These are phyloP conservation scores for Capronia epimyces DNA, from an alignment of 2,329 filamentous ascomycete genomes.

Conservation along the genomic window DNA sequence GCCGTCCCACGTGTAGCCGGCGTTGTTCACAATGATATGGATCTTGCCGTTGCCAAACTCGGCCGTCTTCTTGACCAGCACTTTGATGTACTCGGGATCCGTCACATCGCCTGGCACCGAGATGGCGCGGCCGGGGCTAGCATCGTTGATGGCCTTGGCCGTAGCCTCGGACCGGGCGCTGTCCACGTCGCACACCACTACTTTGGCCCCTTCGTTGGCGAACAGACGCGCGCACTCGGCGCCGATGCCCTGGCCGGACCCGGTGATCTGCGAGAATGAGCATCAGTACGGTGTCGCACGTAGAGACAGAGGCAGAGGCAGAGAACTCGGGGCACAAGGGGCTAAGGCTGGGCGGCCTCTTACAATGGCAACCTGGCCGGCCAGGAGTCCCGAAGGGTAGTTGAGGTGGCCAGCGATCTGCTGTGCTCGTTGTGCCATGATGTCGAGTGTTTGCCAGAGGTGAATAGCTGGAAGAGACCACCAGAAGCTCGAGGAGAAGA, in stretches of 20 bases:
- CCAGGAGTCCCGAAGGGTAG: conserved; percentile 72
- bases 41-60: conserved; percentile 83
- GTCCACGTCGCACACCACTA: conserved; percentile 80
- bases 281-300: neutral
- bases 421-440: conserved; percentile 26
- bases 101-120: conserved; percentile 73
- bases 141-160: conserved; percentile 63
- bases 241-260: conserved; percentile 80
- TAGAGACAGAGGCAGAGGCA: neutral
- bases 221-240: conserved; percentile 77
- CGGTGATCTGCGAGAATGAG: conserved; percentile 55
- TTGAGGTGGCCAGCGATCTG: conserved; percentile 76
- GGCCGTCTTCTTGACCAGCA: conserved; percentile 67
- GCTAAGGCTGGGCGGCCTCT: neutral
- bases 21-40: conserved; percentile 87
- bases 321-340: neutral
- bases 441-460: neutral
- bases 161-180: conserved; percentile 64
- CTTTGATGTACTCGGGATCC: conserved; percentile 62
- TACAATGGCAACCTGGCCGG: conserved; percentile 70
- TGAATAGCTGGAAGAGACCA: neutral
- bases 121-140: conserved; percentile 57
- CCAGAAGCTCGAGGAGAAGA: neutral
- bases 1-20: conserved; percentile 87
- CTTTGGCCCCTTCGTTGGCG: conserved; percentile 80